Base-by-base conservation (phyloP, 768 basidiomycete genomes). In the Mycena leptocephala region DNA sequence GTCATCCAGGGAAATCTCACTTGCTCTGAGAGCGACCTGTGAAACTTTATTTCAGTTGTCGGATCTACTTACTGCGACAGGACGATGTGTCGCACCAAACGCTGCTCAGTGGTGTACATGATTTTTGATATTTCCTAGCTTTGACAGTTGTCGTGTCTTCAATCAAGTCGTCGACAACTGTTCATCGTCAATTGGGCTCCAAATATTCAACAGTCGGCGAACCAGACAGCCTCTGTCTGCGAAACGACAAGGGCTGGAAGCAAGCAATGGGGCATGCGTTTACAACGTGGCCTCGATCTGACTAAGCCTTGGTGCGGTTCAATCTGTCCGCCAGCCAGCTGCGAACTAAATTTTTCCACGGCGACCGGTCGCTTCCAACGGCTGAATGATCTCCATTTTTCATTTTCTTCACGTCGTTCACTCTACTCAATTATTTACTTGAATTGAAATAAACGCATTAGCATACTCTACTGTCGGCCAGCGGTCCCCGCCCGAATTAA, bases 111-210 rank as follows among this genome's bases (percentile, higher is more conserved):
- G 59, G 59, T 61, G 35, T 61, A 61, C 59, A 61, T 61, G 39
- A 61, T n/a, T 61, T 56, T 61, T 39, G 59, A 61, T 61, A 39
- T 61, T 39, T 61, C 59, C 35, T 39, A 61, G 59, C 59, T 61
- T 61, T 61, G 59, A 61, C 59, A 61, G 24, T 61, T 61, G 59
- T 61, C 59, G 59, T 61, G 33, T 61, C 59, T 61, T 61, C 59
- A 61, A 39, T 61, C 59, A 39, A 61, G 33, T 61, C 59, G 35
- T 61, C 28, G 55, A 30, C 33, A 61, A 37, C 35, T 61, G 35
- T 58, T 58, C 32, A 35, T 16, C 56, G 56, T 58, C 56, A 58
- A 58, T 33, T 58, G 56, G 56, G 32, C 56, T 33, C 32, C 56
- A 33, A 58, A 58, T 58, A 58, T 18, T 33, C 56, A 58, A 33